Percentiles rank a stretch among this genome's conserved stretches.
These are phyloP conservation scores for Trametes punicea DNA, from an alignment of 768 basidiomycete species.

Conservation along the genomic window DNA sequence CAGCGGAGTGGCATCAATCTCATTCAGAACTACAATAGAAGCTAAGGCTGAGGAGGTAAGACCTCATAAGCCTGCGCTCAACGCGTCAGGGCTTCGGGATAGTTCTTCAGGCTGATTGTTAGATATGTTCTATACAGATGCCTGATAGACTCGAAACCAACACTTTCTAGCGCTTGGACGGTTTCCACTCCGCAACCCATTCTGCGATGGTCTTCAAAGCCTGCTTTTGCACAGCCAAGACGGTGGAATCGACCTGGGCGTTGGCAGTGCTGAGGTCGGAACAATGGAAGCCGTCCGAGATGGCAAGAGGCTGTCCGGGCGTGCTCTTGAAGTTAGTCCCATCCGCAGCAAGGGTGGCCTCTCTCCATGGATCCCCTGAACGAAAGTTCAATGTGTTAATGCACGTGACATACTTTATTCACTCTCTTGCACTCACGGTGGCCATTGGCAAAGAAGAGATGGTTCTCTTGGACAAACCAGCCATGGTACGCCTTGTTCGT, in stretches of 20 bases:
- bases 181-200: slow-evolving; percentile 48
- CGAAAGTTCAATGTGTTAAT: not conserved
- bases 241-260: slow-evolving; percentile 46
- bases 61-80: too few species aligned
- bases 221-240: slow-evolving; percentile 51
- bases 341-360: slow-evolving; percentile 62
- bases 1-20: too few species aligned
- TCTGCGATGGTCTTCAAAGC: slow-evolving; percentile 49
- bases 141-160: too few species aligned
- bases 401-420: not conserved
- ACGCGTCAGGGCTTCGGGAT: too few species aligned
- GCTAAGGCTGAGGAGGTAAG: too few species aligned
- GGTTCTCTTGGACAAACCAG: slow-evolving; percentile 56
- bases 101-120: too few species aligned
- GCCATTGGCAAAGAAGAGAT: slow-evolving; percentile 70
- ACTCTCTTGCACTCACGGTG: slow-evolving; percentile 43
- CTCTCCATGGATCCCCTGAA: slow-evolving; percentile 73
- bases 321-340: slow-evolving; percentile 45
- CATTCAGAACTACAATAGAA: too few species aligned
- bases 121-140: too few species aligned
- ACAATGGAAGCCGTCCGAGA: slow-evolving; percentile 65
- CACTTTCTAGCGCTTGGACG: slow-evolving; percentile 11
- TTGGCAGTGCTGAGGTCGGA: slow-evolving; percentile 49
- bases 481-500: slow-evolving; percentile 55
- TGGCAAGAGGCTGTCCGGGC: slow-evolving; percentile 50